These are phyloP conservation scores for Ogataea degrootiae DNA, from an alignment of 805 yeast genomes.

Conservation along the genomic window DNA sequence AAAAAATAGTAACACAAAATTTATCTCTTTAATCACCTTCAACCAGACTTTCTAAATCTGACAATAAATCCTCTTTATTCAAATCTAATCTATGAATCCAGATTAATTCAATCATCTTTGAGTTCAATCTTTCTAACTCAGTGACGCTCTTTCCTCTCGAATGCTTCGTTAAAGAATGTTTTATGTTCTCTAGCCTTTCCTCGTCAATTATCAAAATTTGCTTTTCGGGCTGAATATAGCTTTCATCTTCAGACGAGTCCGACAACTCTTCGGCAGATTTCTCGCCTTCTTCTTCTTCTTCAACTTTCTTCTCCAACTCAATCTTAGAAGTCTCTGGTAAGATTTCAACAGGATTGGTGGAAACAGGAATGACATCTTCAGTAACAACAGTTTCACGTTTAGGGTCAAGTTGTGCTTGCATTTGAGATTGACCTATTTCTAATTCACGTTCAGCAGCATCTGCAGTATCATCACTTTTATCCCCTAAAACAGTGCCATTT, in stretches of 20 bases:
- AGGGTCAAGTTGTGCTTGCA: slow-evolving; percentile 17
- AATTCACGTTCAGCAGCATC: background rate
- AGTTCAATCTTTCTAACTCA: slow-evolving; percentile 55
- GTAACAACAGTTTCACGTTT: slow-evolving; percentile 3
- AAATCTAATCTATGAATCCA: slow-evolving; percentile 60
- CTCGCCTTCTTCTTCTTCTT: slow-evolving; percentile 7
- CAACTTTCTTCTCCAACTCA: slow-evolving; percentile 13
- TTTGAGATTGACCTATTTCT: slow-evolving; percentile 12
- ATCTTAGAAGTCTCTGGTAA: slow-evolving; percentile 8
- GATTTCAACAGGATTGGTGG: slow-evolving; percentile 10
- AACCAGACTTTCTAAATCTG: slow-evolving; percentile 26
- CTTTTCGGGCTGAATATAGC: slow-evolving; percentile 21
- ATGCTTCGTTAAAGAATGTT: slow-evolving; percentile 29
- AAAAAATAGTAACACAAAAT: background rate
- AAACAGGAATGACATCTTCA: slow-evolving; percentile 1
- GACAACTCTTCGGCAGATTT: slow-evolving; percentile 7
- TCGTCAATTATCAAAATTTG: slow-evolving; percentile 30
- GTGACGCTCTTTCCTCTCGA: slow-evolving; percentile 46
- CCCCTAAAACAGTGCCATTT: background rate
- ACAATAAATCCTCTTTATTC: slow-evolving; percentile 38
- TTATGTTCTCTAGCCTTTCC: slow-evolving; percentile 24
- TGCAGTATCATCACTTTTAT: background rate
- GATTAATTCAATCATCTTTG: slow-evolving; percentile 63
- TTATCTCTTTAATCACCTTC: background rate
- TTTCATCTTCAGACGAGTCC: slow-evolving; percentile 2